These are phyloP conservation scores for Mortierella sp. DNA, from an alignment of 371 early-diverging fungal genomes.

Conservation along the genomic window DNA sequence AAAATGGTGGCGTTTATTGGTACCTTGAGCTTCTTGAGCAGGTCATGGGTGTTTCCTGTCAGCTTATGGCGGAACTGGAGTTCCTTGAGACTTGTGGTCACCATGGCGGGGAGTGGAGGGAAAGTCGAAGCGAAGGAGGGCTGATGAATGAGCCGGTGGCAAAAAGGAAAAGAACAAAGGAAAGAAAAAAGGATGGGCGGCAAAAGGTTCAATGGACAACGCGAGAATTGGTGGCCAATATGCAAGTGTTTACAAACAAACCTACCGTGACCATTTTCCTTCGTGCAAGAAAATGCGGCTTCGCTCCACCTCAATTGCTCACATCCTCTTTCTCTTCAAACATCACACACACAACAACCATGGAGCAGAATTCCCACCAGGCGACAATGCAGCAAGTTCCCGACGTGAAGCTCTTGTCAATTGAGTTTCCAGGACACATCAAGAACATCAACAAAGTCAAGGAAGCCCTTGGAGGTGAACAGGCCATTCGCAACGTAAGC, in stretches of 20 bases:
- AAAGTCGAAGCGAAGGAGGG: neutral
- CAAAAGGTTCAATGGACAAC: neutral
- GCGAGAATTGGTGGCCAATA: conserved; percentile 42
- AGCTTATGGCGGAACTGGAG: conserved; percentile 46
- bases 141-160: neutral
- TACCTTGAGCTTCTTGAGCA: conserved; percentile 55
- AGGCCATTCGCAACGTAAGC: conserved; percentile 46
- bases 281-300: neutral
- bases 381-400: conserved; percentile 22
- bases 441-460: conserved; percentile 37
- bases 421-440: conserved; percentile 54
- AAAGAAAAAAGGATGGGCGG: neutral
- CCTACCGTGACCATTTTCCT: neutral
- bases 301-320: neutral
- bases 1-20: neutral
- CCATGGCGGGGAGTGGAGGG: conserved; percentile 26
- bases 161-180: neutral
- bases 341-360: neutral
- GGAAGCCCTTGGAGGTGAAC: conserved; percentile 45
- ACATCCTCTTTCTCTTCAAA: neutral
- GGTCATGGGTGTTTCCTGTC: conserved; percentile 29
- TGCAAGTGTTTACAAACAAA: conserved; percentile 9
- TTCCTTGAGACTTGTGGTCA: conserved; percentile 25
- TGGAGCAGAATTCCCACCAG: neutral
- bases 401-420: conserved; percentile 34